Evolutionary conservation across 148 eudicot genomes (phyloP).

Genomic region (Vaccinium macrocarpon): DNA sequence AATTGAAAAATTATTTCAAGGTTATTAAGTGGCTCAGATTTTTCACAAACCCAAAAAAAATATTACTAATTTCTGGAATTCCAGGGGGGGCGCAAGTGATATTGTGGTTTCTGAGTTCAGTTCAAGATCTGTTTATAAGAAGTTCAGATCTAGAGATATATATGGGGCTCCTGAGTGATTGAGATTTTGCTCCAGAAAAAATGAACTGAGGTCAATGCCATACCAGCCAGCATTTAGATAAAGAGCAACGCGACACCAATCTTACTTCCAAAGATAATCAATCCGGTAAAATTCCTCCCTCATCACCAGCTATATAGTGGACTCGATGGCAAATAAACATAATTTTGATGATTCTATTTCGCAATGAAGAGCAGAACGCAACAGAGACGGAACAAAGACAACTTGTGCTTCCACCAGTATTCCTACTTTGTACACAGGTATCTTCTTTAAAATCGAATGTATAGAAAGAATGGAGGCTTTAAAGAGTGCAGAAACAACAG

Average conservation of each 20-base stretch:
- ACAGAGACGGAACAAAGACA: neutral
- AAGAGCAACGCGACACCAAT: neutral
- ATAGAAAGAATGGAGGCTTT: conserved; percentile 1
- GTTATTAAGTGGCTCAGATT: no score
- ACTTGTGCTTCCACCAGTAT: conserved; percentile 11
- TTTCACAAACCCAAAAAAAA: no score
- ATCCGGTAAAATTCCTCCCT: neutral
- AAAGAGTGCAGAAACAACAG: conserved; percentile 5
- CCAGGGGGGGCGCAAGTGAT: no score
- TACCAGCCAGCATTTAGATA: neutral
- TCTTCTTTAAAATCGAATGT: conserved; percentile 10
- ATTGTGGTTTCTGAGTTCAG: neutral
- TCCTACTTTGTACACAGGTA: conserved; percentile 14
- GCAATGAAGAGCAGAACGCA: neutral
- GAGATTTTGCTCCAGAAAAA: neutral
- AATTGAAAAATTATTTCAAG: no score
- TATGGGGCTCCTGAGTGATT: neutral
- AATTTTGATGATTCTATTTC: neutral
- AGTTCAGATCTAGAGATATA: neutral
- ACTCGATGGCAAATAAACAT: neutral
- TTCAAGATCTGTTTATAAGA: neutral
- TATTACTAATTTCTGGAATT: no score
- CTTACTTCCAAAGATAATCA: neutral
- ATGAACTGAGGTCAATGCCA: neutral
- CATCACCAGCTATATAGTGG: neutral